phyloP scores from a whole-genome alignment of 257 asterid genomes.

The Galeopsis tetrahit region DNA sequence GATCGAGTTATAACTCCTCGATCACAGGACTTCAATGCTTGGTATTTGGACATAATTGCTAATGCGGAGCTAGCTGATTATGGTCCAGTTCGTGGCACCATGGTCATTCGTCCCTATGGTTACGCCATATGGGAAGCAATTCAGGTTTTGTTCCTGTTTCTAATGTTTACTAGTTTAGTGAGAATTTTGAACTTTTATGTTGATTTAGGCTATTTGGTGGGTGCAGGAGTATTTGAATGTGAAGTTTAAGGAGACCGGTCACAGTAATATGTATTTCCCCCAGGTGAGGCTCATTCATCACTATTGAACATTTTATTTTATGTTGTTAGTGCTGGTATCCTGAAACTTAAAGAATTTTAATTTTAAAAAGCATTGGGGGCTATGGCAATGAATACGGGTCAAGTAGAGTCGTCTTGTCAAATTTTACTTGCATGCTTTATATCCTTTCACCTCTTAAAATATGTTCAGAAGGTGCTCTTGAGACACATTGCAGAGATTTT shows the following conservation, averaged over 20 bases:
- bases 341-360: conserved; percentile 19
- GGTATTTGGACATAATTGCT: conserved; percentile 92
- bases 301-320: neutral
- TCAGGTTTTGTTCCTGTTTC: conserved; percentile 56
- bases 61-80: conserved; percentile 97
- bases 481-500: neutral
- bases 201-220: conserved; percentile 28
- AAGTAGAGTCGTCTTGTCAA: neutral
- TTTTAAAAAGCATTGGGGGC: neutral
- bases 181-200: neutral
- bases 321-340: conserved; percentile 17
- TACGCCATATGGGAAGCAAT: conserved; percentile 99
- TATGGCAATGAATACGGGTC: neutral
- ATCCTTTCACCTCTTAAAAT: conserved; percentile 11
- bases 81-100: conserved; percentile 98
- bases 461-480: too few species aligned
- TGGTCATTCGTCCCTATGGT: conserved; percentile 99
- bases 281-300: conserved; percentile 58
- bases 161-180: neutral
- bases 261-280: conserved; percentile 98
- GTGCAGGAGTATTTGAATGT: conserved; percentile 92
- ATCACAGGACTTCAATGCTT: conserved; percentile 93
- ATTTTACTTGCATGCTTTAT: conserved; percentile 10
- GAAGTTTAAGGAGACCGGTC: conserved; percentile 98
- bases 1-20: conserved; percentile 87